phyloP scores from a whole-genome alignment of 1,284 basidiomycete genomes.

The Pisolithus thermaeus region DNA sequence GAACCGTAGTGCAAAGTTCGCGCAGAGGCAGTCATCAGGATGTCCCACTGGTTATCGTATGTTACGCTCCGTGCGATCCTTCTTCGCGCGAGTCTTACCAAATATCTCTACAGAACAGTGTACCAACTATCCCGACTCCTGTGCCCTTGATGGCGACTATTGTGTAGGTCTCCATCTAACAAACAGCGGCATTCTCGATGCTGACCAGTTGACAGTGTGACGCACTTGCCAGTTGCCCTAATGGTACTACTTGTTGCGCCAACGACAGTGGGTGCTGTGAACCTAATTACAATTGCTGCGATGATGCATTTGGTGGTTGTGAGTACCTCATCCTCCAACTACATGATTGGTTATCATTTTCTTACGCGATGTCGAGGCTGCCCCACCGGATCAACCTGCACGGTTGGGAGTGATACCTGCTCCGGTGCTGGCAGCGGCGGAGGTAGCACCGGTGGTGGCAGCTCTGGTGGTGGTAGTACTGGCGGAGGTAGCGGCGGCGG shows the following conservation, averaged over 20 bases:
- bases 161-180: slow-evolving; percentile 13
- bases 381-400: slow-evolving; percentile 9
- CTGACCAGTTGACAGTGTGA: slow-evolving; percentile 13
- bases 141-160: slow-evolving; percentile 15
- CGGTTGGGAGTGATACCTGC: slow-evolving; percentile 4
- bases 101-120: slow-evolving; percentile 11
- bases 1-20: slow-evolving; percentile 9
- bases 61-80: neutral
- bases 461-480: slow-evolving; percentile 1
- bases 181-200: neutral
- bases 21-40: slow-evolving; percentile 5
- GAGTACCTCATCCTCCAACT: slow-evolving; percentile 1
- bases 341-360: neutral
- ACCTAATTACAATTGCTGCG: slow-evolving; percentile 11
- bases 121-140: slow-evolving; percentile 17
- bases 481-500: slow-evolving; percentile 1
- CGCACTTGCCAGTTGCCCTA: slow-evolving; percentile 8
- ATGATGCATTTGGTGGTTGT: slow-evolving; percentile 17
- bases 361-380: slow-evolving; percentile 15
- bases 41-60: slow-evolving; percentile 17
- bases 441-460: neutral
- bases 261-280: slow-evolving; percentile 9
- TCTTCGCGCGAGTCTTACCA: neutral
- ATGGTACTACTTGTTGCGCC: slow-evolving; percentile 12
- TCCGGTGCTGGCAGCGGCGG: neutral